Percentiles rank a stretch among this genome's conserved stretches.
phyloP scores from a whole-genome alignment of 257 asterid genomes.

The Gynochthodes officinalis region DNA sequence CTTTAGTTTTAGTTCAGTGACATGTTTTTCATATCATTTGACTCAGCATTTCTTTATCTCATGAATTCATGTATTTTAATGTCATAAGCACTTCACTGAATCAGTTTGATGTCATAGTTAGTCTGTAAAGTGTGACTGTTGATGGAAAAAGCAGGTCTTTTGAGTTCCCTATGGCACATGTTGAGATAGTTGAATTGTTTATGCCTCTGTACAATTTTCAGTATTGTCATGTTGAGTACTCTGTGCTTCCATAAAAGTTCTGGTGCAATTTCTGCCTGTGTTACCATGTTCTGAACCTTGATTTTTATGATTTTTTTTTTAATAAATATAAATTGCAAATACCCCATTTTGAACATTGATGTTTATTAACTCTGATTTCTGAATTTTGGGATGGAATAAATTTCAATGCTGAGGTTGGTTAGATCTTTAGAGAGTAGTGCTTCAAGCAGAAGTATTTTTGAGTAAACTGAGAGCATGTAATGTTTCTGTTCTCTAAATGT shows the following conservation, averaged over 20 bases:
- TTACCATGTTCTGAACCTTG: neutral
- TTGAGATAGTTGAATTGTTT: neutral
- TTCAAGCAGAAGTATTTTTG: neutral
- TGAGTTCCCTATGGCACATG: too few species aligned
- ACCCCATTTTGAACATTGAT: neutral
- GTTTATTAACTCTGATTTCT: neutral
- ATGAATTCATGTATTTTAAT: too few species aligned
- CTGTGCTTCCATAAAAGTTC: neutral
- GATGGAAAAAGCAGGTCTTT: too few species aligned
- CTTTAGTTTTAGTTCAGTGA: neutral
- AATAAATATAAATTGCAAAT: too few species aligned
- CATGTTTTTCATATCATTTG: conserved; percentile 1
- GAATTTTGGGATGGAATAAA: neutral
- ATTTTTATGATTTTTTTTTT: too few species aligned
- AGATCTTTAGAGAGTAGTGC: neutral
- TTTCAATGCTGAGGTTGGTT: neutral
- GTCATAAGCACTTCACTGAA: neutral
- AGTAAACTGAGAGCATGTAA: neutral
- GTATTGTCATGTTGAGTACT: neutral
- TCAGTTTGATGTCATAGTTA: neutral
- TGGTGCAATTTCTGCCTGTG: neutral
- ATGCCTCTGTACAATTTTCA: neutral
- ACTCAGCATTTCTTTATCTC: neutral
- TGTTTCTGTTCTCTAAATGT: neutral
- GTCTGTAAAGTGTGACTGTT: too few species aligned